Conservation (phyloP, 1,284 basidiomycete genomes). For the Retiboletus flavoniger region DNA sequence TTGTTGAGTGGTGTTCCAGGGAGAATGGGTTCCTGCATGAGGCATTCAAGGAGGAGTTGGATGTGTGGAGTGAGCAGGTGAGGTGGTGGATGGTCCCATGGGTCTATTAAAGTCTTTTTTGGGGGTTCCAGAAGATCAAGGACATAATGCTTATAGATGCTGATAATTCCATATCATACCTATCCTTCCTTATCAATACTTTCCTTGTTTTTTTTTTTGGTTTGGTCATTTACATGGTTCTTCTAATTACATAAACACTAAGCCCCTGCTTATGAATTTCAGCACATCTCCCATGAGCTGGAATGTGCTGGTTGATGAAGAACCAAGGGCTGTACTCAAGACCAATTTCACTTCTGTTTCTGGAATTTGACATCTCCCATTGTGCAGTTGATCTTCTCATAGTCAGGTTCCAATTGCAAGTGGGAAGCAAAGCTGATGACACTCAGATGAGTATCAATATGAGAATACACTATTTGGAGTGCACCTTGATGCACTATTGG, state of each 20-base stretch:
- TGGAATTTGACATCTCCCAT: slow-evolving; percentile 35
- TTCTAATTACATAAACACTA: no score
- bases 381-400: slow-evolving; percentile 64
- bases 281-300: no score
- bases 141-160: no score
- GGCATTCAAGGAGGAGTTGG: slow-evolving; percentile 21
- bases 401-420: slow-evolving; percentile 56
- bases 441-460: slow-evolving; percentile 4
- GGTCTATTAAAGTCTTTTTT: slow-evolving; percentile 14
- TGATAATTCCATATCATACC: no score
- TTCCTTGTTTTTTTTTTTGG: no score
- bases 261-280: no score
- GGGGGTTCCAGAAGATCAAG: not conserved
- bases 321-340: no score
- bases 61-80: slow-evolving; percentile 18
- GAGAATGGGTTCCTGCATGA: slow-evolving; percentile 20
- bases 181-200: no score
- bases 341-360: no score
- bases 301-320: no score
- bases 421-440: slow-evolving; percentile 60
- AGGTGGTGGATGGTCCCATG: slow-evolving; percentile 21
- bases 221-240: no score
- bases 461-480: slow-evolving; percentile 6
- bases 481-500: slow-evolving; percentile 63
- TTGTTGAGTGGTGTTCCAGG: slow-evolving; percentile 9